These are phyloP conservation scores for Pseudocercospora vitis DNA, from an alignment of 2,329 filamentous ascomycete genomes.

Conservation along the genomic window DNA sequence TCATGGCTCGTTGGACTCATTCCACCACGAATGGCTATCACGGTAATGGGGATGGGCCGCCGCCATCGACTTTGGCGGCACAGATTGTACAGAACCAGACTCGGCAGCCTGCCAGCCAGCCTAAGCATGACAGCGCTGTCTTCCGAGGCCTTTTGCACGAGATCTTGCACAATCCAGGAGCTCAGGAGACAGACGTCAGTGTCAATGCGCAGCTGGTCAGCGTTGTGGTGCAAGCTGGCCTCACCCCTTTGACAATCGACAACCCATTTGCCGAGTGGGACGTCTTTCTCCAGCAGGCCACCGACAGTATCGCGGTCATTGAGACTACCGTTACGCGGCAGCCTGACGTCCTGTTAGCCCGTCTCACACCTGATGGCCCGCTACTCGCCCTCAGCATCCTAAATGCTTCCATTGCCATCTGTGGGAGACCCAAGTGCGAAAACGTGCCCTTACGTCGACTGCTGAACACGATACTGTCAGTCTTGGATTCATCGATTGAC, in stretches of 20 bases:
- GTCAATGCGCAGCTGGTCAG: conserved; percentile 85
- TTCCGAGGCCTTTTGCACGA: conserved; percentile 73
- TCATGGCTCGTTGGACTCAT: conserved; percentile 43
- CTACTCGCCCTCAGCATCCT: conserved; percentile 57
- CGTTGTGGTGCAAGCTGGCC: conserved; percentile 75
- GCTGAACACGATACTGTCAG: conserved; percentile 40
- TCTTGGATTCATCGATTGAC: conserved; percentile 39
- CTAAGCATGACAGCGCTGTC: conserved; percentile 51
- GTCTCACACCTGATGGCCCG: conserved; percentile 40
- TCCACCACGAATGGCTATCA: conserved; percentile 13
- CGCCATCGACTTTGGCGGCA: conserved; percentile 80
- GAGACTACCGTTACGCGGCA: conserved; percentile 72
- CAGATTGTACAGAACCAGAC: conserved; percentile 77
- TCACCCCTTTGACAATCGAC: conserved; percentile 68
- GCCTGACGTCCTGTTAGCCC: conserved; percentile 61
- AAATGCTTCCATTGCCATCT: conserved; percentile 53
- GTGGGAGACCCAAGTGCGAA: conserved; percentile 44
- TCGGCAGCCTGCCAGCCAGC: conserved; percentile 55
- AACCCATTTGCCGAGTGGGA: conserved; percentile 65
- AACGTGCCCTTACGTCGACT: conserved; percentile 44
- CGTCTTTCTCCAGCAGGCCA: conserved; percentile 59
- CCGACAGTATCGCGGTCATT: conserved; percentile 76
- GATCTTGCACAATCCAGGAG: conserved; percentile 50
- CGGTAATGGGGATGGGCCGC: conserved; percentile 41
- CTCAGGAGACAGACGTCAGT: conserved; percentile 64